Evolutionary conservation across 805 yeast genomes (phyloP).

Genomic region (Candida gorgasii): DNA sequence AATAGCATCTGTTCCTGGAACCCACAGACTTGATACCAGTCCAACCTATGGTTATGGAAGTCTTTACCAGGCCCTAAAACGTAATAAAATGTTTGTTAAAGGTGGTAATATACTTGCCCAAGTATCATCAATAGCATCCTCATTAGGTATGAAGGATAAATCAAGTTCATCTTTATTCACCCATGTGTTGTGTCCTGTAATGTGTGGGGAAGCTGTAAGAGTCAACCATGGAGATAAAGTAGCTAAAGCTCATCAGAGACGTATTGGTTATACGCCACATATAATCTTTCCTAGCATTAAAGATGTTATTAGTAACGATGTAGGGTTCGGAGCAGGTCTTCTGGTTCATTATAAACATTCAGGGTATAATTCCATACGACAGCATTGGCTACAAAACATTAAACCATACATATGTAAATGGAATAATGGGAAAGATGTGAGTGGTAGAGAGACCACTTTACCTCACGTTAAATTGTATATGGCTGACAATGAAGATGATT

Average conservation of each 20-base stretch:
- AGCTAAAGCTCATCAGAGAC: conserved; percentile 21
- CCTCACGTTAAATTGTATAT: conserved; percentile 73
- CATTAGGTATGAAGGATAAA: conserved; percentile 25
- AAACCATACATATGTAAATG: conserved; percentile 47
- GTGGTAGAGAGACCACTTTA: conserved; percentile 42
- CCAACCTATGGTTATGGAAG: conserved; percentile 51
- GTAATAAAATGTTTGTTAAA: conserved; percentile 29
- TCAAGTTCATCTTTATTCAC: conserved; percentile 44
- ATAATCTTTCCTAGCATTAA: conserved; percentile 47
- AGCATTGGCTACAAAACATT: conserved; percentile 30
- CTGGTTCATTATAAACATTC: conserved; percentile 49
- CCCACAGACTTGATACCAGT: conserved; percentile 20
- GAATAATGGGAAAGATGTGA: conserved; percentile 24
- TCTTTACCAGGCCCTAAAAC: conserved; percentile 40
- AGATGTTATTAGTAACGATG: conserved; percentile 38
- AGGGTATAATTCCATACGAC: conserved; percentile 7
- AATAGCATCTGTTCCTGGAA: conserved; percentile 57
- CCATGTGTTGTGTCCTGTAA: conserved; percentile 46
- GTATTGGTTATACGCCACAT: conserved; percentile 30
- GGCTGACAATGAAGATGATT: conserved; percentile 52
- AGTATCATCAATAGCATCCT: conserved; percentile 51
- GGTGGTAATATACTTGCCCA: conserved; percentile 42
- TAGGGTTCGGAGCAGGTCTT: conserved; percentile 51
- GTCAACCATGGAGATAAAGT: conserved; percentile 26
- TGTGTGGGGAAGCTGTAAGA: conserved; percentile 21